These are phyloP conservation scores for Cryptococcus sp. DNA, from an alignment of 1,284 basidiomycete species.

Conservation along the genomic window DNA sequence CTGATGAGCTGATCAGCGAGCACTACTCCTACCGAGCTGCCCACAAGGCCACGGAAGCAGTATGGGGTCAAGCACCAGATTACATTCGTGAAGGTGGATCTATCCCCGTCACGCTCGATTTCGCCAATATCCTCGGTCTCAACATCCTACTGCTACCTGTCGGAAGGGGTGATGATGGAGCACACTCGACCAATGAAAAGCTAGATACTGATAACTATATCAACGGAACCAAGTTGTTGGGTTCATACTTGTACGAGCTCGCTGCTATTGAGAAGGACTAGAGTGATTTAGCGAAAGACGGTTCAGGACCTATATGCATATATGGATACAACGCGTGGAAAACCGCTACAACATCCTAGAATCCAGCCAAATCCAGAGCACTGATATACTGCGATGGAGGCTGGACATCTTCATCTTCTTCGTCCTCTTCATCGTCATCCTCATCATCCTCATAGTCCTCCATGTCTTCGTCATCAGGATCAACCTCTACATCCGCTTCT, in stretches of 20 bases:
- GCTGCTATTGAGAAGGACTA: slow-evolving; percentile 43
- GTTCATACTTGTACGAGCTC: slow-evolving; percentile 78
- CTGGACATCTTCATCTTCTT: slow-evolving; percentile 31
- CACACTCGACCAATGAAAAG: slow-evolving; percentile 86
- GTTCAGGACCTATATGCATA: background rate
- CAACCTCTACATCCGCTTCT: slow-evolving; percentile 5
- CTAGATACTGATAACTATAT: slow-evolving; percentile 91
- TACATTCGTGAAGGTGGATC: slow-evolving; percentile 85
- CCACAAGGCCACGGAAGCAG: slow-evolving; percentile 63
- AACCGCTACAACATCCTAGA: background rate
- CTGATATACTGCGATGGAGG: slow-evolving; percentile 41
- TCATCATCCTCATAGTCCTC: slow-evolving; percentile 35
- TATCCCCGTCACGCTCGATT: slow-evolving; percentile 93
- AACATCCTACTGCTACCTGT: slow-evolving; percentile 81
- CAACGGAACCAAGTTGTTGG: slow-evolving; percentile 73
- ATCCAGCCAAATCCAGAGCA: slow-evolving; percentile 41
- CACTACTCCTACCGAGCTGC: slow-evolving; percentile 98
- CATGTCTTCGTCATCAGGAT: slow-evolving; percentile 21
- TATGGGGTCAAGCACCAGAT: slow-evolving; percentile 80
- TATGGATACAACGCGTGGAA: background rate
- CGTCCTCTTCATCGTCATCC: slow-evolving; percentile 39
- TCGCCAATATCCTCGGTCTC: slow-evolving; percentile 74
- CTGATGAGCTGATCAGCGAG: slow-evolving; percentile 13
- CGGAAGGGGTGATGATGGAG: slow-evolving; percentile 92
- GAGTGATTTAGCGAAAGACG: background rate